Percentiles rank a stretch among this genome's conserved stretches.
These are phyloP conservation scores for Ceratobasidium sp. DNA, from an alignment of 1,284 basidiomycete genomes.

Conservation along the genomic window DNA sequence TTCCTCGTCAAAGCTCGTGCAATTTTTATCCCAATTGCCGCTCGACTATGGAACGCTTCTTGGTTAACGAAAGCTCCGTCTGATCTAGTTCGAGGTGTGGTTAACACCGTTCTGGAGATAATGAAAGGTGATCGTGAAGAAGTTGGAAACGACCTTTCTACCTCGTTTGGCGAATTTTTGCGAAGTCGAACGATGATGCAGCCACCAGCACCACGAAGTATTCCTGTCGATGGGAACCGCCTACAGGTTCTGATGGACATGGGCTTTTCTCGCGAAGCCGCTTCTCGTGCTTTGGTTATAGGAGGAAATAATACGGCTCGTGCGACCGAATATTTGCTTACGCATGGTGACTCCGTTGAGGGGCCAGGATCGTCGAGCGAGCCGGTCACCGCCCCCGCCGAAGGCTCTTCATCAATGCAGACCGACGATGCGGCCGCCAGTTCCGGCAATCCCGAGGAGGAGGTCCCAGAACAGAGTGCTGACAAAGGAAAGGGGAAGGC, in stretches of 20 bases:
- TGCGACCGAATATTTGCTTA: slow-evolving; percentile 88
- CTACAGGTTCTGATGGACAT: slow-evolving; percentile 91
- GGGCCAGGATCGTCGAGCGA: slow-evolving; percentile 49
- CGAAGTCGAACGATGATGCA: slow-evolving; percentile 39
- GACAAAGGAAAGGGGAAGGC: slow-evolving; percentile 44
- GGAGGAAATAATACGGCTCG: slow-evolving; percentile 89
- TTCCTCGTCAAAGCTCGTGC: slow-evolving; percentile 85
- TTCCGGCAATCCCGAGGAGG: slow-evolving; percentile 16
- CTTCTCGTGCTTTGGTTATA: slow-evolving; percentile 81
- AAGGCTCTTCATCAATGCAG: slow-evolving; percentile 31
- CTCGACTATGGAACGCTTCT: slow-evolving; percentile 80
- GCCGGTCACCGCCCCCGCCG: slow-evolving; percentile 51
- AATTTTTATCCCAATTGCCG: slow-evolving; percentile 71
- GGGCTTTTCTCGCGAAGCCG: slow-evolving; percentile 91
- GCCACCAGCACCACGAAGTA: slow-evolving; percentile 56
- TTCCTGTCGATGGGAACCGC: slow-evolving; percentile 70
- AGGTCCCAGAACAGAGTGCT: slow-evolving; percentile 21
- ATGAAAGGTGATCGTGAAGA: slow-evolving; percentile 82
- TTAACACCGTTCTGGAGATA: slow-evolving; percentile 82
- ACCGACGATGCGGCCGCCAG: slow-evolving; percentile 45
- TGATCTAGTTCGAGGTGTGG: slow-evolving; percentile 74
- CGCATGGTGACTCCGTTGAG: slow-evolving; percentile 76
- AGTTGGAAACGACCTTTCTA: not conserved
- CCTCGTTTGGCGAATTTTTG: slow-evolving; percentile 30
- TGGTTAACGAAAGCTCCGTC: slow-evolving; percentile 84